Percentiles rank a stretch among this genome's conserved stretches.
Conservation (phyloP, 2,329 filamentous ascomycete genomes). For the Phoma sp. region DNA sequence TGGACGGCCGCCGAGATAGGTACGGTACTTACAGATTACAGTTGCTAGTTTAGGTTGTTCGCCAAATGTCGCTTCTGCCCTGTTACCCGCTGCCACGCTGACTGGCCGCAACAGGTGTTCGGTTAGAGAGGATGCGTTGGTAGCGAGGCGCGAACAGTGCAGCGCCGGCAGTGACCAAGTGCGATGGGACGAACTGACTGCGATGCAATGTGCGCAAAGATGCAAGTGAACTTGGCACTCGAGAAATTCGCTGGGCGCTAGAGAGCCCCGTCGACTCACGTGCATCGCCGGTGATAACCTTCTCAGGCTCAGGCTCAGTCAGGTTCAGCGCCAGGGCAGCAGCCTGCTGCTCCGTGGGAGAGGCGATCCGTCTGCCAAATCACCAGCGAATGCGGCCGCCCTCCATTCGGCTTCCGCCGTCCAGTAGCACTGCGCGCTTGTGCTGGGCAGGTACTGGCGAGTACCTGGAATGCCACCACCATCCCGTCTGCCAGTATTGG, state of each 20-base stretch:
- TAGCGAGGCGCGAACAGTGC: conserved; percentile 14
- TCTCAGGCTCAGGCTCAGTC: not conserved
- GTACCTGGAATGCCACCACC: conserved; percentile 8
- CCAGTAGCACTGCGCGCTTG: conserved; percentile 14
- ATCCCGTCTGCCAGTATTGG: conserved; percentile 6
- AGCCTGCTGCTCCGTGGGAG: not conserved
- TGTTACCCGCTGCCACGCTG: conserved; percentile 19
- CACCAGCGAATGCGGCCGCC: conserved; percentile 15
- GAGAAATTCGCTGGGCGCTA: conserved; percentile 1
- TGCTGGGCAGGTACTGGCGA: conserved; percentile 11
- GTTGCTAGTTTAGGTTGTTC: conserved; percentile 1
- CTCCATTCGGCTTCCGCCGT: conserved; percentile 9
- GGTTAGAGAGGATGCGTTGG: conserved; percentile 15
- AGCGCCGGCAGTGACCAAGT: conserved; percentile 8
- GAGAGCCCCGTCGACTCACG: not conserved
- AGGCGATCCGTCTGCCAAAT: conserved; percentile 18
- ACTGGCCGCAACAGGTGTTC: conserved; percentile 12
- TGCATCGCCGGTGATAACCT: not conserved
- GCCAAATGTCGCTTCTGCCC: conserved; percentile 24
- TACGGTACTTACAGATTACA: conserved; percentile 6
- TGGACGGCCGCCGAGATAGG: not conserved
- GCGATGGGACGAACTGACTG: not conserved
- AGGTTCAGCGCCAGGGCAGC: not conserved
- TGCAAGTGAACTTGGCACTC: not conserved
- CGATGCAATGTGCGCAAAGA: not conserved